These are phyloP conservation scores for Phytophthora chlamydospora DNA, from an alignment of 352 stramenopile species.

Conservation along the genomic window DNA sequence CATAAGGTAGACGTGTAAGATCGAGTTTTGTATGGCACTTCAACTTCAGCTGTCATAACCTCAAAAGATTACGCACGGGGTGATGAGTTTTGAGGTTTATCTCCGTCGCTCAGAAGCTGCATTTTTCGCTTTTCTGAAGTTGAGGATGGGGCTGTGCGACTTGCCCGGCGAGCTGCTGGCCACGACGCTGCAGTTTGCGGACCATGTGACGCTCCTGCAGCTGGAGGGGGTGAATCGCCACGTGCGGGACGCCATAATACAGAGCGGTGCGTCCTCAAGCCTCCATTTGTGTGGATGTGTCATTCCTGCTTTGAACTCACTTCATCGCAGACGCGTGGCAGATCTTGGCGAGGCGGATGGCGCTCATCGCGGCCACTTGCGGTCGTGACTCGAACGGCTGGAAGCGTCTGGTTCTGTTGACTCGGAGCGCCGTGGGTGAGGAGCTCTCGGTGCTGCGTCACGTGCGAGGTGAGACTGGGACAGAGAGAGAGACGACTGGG, in stretches of 20 bases:
- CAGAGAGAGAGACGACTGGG: neutral
- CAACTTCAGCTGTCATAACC: neutral
- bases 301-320: neutral
- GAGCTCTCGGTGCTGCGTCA: constrained; percentile 40
- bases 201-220: constrained; percentile 39
- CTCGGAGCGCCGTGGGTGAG: constrained; percentile 16
- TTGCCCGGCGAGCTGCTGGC: constrained; percentile 51
- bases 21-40: constrained; percentile 1
- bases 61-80: neutral
- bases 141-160: constrained; percentile 27
- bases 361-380: constrained; percentile 10
- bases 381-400: constrained; percentile 21
- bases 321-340: constrained; percentile 41
- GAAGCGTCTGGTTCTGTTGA: constrained; percentile 44
- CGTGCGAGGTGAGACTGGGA: constrained; percentile 40
- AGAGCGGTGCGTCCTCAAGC: constrained; percentile 16
- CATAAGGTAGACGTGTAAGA: too few relatives aligned
- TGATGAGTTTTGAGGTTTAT: constrained; percentile 12
- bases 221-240: constrained; percentile 32
- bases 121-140: constrained; percentile 2
- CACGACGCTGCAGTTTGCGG: constrained; percentile 46
- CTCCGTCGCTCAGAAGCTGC: constrained; percentile 31
- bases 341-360: constrained; percentile 19
- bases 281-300: neutral
- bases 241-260: constrained; percentile 24